Conservation (phyloP, 140 eudicot genomes). For the Ambrosia hybrid region DNA sequence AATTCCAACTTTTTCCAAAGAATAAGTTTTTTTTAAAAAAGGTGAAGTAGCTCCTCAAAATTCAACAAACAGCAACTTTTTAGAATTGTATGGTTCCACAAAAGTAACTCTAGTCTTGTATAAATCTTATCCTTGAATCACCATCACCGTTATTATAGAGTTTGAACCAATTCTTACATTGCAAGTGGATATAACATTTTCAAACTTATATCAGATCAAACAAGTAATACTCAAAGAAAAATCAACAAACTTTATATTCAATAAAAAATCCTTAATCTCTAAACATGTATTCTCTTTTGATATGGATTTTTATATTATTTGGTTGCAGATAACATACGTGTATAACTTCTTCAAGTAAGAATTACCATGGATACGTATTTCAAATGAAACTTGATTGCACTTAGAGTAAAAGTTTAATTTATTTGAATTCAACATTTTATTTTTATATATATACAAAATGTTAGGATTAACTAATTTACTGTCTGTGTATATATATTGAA, state of each 20-base stretch:
- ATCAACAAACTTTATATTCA: conserved; percentile 6
- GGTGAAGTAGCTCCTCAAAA: background rate
- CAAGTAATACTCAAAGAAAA: background rate
- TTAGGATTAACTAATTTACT: too few relatives aligned
- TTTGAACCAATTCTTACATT: background rate
- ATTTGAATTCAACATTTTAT: too few relatives aligned
- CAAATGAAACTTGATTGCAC: background rate
- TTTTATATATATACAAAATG: too few relatives aligned
- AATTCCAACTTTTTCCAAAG: background rate
- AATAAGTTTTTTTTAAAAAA: too few relatives aligned
- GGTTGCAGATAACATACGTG: background rate
- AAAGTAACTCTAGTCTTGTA: too few relatives aligned
- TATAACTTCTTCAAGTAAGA: background rate
- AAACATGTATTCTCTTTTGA: background rate
- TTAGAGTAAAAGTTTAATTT: too few relatives aligned
- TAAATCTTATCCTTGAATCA: too few relatives aligned
- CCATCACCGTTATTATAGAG: background rate
- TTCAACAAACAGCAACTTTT: background rate
- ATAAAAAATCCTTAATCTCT: background rate
- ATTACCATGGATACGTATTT: background rate
- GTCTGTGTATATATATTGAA: too few relatives aligned
- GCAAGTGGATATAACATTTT: background rate
- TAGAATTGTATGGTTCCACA: too few relatives aligned
- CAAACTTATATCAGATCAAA: background rate
- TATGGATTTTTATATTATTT: too few relatives aligned